These are phyloP conservation scores for Lyophyllum atratum DNA, from an alignment of 768 basidiomycete species.

Conservation along the genomic window DNA sequence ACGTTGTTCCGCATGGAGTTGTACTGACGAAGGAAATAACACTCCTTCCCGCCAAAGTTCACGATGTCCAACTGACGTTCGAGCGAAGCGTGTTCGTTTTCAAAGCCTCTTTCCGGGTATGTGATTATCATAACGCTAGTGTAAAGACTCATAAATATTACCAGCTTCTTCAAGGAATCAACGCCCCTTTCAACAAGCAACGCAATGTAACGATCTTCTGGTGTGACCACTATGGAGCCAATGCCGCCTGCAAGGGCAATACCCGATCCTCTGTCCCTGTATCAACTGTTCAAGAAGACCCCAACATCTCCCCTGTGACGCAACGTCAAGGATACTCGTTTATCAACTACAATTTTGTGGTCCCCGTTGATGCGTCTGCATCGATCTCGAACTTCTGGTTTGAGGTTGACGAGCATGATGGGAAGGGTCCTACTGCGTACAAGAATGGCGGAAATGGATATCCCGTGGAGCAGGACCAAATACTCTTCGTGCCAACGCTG, in stretches of 20 bases:
- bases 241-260: conserved; percentile 32
- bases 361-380: conserved; percentile 36
- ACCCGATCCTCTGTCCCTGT: conserved; percentile 34
- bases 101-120: conserved; percentile 41
- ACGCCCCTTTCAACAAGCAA: conserved; percentile 34
- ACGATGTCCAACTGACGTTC: conserved; percentile 36
- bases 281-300: conserved; percentile 30
- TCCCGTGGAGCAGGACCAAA: conserved; percentile 40
- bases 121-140: conserved; percentile 9
- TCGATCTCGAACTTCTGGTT: conserved; percentile 56
- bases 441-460: conserved; percentile 47
- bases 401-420: conserved; percentile 45
- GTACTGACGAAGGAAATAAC: conserved; percentile 46
- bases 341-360: conserved; percentile 45
- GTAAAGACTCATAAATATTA: conserved; percentile 3
- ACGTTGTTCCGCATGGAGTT: conserved; percentile 48
- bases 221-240: conserved; percentile 40
- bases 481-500: conserved; percentile 43
- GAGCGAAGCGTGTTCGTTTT: conserved; percentile 38
- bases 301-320: conserved; percentile 39
- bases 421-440: conserved; percentile 34
- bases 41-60: conserved; percentile 43
- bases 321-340: conserved; percentile 34
- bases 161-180: conserved; percentile 37
- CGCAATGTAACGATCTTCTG: conserved; percentile 43